phyloP scores from a whole-genome alignment of 1,284 basidiomycete species.

The Moesziomyces antarcticus region DNA sequence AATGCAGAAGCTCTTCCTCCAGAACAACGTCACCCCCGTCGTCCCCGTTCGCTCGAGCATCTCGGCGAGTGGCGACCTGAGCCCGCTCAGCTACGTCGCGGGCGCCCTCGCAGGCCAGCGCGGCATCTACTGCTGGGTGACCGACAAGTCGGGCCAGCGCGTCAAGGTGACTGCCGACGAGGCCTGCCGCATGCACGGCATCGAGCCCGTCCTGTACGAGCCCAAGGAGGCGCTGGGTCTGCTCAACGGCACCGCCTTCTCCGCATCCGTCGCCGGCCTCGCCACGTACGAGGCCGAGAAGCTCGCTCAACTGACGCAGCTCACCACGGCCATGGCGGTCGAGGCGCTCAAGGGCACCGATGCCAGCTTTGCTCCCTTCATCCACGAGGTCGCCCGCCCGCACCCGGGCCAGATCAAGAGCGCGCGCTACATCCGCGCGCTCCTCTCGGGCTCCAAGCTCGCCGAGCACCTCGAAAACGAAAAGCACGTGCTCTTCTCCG shows the following conservation, averaged over 20 bases:
- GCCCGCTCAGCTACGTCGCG: slow-evolving; percentile 76
- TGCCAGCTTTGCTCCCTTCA: slow-evolving; percentile 72
- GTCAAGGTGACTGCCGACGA: slow-evolving; percentile 41
- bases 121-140: slow-evolving; percentile 51
- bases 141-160: slow-evolving; percentile 33
- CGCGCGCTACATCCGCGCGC: slow-evolving; percentile 38
- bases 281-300: slow-evolving; percentile 79
- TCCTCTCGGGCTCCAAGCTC: slow-evolving; percentile 77
- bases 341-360: slow-evolving; percentile 71
- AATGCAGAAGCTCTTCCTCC: slow-evolving; percentile 77
- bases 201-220: slow-evolving; percentile 77
- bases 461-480: slow-evolving; percentile 75
- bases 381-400: slow-evolving; percentile 80
- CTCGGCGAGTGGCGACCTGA: slow-evolving; percentile 77
- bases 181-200: slow-evolving; percentile 71
- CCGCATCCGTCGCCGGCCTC: slow-evolving; percentile 71
- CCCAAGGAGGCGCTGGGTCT: slow-evolving; percentile 77
- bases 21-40: slow-evolving; percentile 79
- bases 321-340: slow-evolving; percentile 83
- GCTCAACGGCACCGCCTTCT: slow-evolving; percentile 85
- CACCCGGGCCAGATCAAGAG: slow-evolving; percentile 80
- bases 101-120: slow-evolving; percentile 55
- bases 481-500: slow-evolving; percentile 74
- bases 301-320: slow-evolving; percentile 78
- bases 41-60: slow-evolving; percentile 86